Conservation (phyloP, 2,329 filamentous ascomycete genomes). For the Arthrobotrys sinensis region DNA sequence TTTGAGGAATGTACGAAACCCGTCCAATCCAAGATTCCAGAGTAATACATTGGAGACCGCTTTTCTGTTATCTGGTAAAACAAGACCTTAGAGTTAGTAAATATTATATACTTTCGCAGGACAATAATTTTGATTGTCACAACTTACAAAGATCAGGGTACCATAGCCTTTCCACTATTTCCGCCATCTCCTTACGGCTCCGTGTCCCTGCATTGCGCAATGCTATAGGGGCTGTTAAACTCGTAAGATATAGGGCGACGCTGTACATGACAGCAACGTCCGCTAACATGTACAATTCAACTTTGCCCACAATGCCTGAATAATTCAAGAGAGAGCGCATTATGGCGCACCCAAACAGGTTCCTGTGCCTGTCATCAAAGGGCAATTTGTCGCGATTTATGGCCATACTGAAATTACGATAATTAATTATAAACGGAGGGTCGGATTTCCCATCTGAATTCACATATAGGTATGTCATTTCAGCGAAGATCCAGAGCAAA, state of each 20-base stretch:
- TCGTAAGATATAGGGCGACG: not conserved
- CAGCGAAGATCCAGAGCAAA: constrained; percentile 26
- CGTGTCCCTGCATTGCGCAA: not conserved
- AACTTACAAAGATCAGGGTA: constrained; percentile 35
- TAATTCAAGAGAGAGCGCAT: not conserved
- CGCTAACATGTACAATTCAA: not conserved
- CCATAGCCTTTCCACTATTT: not conserved
- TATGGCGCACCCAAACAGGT: not conserved
- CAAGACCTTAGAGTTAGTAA: not conserved
- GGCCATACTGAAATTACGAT: not conserved
- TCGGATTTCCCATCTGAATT: not conserved
- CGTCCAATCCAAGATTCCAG: constrained; percentile 29
- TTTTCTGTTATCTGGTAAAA: constrained; percentile 22
- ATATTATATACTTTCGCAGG: not conserved
- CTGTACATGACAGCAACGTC: not conserved
- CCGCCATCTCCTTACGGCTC: not conserved
- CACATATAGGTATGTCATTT: constrained; percentile 18
- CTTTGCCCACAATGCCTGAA: not conserved
- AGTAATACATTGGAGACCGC: constrained; percentile 33
- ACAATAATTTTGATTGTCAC: not conserved
- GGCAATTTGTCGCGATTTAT: not conserved
- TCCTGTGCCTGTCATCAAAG: not conserved
- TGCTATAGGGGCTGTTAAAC: not conserved
- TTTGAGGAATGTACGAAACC: constrained; percentile 8
- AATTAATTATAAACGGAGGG: no score